phyloP scores from a whole-genome alignment of 2,329 filamentous ascomycete genomes.

The Teratosphaeria viscida region DNA sequence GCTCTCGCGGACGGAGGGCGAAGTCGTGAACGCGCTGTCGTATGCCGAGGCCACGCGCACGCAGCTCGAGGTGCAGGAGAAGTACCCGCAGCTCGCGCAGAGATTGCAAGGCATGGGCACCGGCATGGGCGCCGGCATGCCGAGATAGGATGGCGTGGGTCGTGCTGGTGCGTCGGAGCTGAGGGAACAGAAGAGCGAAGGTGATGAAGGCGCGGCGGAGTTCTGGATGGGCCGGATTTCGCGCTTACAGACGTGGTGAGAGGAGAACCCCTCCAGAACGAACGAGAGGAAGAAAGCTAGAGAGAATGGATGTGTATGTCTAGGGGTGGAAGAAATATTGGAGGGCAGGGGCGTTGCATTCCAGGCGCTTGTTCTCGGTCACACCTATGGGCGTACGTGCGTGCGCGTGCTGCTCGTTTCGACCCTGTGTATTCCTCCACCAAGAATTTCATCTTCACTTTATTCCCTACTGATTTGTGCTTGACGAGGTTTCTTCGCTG shows the following conservation, averaged over 20 bases:
- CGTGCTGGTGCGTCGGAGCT: not conserved
- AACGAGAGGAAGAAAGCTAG: not conserved
- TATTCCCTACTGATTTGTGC: no score
- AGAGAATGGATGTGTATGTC: not conserved
- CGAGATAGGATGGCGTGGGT: not conserved
- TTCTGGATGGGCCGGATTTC: not conserved
- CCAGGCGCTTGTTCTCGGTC: not conserved
- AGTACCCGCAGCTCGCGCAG: conserved; percentile 41
- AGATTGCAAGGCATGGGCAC: conserved; percentile 37
- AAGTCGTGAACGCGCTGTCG: conserved; percentile 90
- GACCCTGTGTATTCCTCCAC: not conserved
- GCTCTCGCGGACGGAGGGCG: conserved; percentile 83
- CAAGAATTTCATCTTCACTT: no score
- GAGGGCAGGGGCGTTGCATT: not conserved
- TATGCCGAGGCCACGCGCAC: conserved; percentile 96
- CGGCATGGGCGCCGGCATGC: conserved; percentile 15
- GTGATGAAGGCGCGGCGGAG: not conserved
- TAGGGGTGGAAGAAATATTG: not conserved
- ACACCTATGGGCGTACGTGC: not conserved
- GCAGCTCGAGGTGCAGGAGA: conserved; percentile 64
- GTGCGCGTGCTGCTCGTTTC: not conserved
- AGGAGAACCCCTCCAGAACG: no score
- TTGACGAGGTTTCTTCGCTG: no score
- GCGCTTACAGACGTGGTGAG: not conserved
- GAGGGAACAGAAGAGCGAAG: not conserved